Evolutionary conservation across 495 filamentous ascomycete species (phyloP), one percentile per base, ranked within the genome.

Genomic region (Aspergillus taichungensis): DNA sequence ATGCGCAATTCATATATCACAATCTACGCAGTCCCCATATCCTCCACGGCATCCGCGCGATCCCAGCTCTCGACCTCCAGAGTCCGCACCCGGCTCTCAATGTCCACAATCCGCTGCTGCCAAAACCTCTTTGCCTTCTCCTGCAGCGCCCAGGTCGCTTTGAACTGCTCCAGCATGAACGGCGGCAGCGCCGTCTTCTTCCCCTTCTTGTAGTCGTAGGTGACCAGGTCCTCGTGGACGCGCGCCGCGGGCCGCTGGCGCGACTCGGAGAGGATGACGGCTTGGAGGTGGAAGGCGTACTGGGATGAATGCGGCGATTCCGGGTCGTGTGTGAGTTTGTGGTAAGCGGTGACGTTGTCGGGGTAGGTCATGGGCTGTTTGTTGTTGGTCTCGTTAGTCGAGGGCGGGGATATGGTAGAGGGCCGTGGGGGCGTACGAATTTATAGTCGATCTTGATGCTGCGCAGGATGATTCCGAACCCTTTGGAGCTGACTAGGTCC

Each of bases 321-420:
- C 13, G 80, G 77, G 34, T 72, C 48, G n/a, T 61, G 47, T 6
- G 72, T 66, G 6, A 98, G 75, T 57, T 85, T 94, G 63, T 96
- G 92, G 56, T 89, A 90, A 6, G 92, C 85, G 0, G 88, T 87
- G 39, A 96, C 79, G 41, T 75, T 80, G 67, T 97, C 90, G 0
- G 91, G 90, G 55, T 78, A 94, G 40, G 75, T 83, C 79, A 95
- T 87, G 8, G 91, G 89, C 90, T 95, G 50, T 11, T 24, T 95
- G 50, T 11, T 24, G 18, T 24, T 24, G 18, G 18, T 24, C 18
- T 24, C 18, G 18, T 24, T 24, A 24, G 18, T 24, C 18, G 18
- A 24, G 1, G 18, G 18, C 18, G 18, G 4, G 18, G n/a, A 8
- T 24, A 7, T 42, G 5, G 13, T 30, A 8, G 27, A 36, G 10